Evolutionary conservation across 176 grass and related monocot genomes (phyloP).

Genomic region (Rhynchospora breviuscula): DNA sequence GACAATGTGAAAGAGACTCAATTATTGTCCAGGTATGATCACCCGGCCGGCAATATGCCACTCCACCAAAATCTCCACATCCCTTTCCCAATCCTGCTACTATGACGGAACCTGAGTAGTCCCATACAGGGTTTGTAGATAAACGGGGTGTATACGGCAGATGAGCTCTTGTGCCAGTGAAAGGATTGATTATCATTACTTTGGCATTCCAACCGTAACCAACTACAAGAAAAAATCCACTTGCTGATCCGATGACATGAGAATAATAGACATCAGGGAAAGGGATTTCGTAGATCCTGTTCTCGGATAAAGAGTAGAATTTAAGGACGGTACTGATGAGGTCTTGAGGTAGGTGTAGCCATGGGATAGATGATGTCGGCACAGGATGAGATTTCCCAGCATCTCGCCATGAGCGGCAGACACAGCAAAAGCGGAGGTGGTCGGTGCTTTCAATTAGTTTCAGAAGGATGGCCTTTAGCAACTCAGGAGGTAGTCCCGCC

Average conservation of each 20-base stretch:
- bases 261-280: background rate
- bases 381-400: conserved; percentile 25
- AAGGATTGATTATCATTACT: background rate
- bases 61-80: background rate
- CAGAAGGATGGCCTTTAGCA: background rate
- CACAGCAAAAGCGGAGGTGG: conserved; percentile 19
- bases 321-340: conserved; percentile 7
- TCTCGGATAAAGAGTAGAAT: conserved; percentile 46
- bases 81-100: background rate
- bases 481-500: background rate
- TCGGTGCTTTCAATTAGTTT: conserved; percentile 43
- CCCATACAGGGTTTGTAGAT: background rate
- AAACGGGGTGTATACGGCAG: background rate
- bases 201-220: background rate
- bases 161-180: background rate
- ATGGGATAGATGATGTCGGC: conserved; percentile 29
- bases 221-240: background rate
- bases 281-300: conserved; percentile 29
- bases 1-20: background rate
- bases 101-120: background rate
- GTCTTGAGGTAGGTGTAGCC: conserved; percentile 31
- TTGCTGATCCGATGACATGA: background rate
- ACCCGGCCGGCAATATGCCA: background rate
- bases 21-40: background rate
- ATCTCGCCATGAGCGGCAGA: conserved; percentile 34